Evolutionary conservation across 176 grass and related monocot species (phyloP).

Genomic region (Ensete glaucum): DNA sequence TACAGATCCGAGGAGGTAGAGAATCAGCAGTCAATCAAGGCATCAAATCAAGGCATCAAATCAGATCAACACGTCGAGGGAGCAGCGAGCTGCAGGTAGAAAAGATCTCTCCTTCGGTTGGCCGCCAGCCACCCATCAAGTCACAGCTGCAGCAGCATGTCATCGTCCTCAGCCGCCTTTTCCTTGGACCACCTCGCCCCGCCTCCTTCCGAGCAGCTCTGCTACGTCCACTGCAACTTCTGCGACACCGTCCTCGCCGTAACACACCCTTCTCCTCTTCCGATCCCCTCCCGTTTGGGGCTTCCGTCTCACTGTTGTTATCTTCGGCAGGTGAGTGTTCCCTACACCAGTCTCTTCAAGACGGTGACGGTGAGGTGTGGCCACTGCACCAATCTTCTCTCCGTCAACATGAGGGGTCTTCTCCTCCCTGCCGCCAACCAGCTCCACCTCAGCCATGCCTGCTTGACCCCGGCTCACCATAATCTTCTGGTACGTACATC

Average conservation of each 20-base stretch:
- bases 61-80: slow-evolving; percentile 43
- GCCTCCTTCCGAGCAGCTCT: slow-evolving; percentile 74
- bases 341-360: slow-evolving; percentile 85
- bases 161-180: slow-evolving; percentile 68
- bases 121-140: slow-evolving; percentile 21
- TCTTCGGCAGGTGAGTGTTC: slow-evolving; percentile 64
- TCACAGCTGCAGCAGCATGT: slow-evolving; percentile 34
- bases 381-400: slow-evolving; percentile 85
- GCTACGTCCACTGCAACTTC: slow-evolving; percentile 99
- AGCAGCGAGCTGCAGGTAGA: not conserved
- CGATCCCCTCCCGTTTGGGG: not conserved
- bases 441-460: slow-evolving; percentile 57
- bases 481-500: slow-evolving; percentile 32
- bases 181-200: slow-evolving; percentile 48
- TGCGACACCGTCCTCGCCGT: slow-evolving; percentile 98
- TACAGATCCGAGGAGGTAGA: slow-evolving; percentile 82
- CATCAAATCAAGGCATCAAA: slow-evolving; percentile 71
- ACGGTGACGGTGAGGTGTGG: slow-evolving; percentile 88
- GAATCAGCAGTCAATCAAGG: slow-evolving; percentile 69
- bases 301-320: not conserved
- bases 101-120: slow-evolving; percentile 17
- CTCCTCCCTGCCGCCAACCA: slow-evolving; percentile 57
- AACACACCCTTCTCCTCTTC: slow-evolving; percentile 3
- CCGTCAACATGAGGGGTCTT: slow-evolving; percentile 75
- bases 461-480: slow-evolving; percentile 60